Evolutionary conservation across 1,284 basidiomycete species (phyloP).

Genomic region (Apiotrichum domesticum): DNA sequence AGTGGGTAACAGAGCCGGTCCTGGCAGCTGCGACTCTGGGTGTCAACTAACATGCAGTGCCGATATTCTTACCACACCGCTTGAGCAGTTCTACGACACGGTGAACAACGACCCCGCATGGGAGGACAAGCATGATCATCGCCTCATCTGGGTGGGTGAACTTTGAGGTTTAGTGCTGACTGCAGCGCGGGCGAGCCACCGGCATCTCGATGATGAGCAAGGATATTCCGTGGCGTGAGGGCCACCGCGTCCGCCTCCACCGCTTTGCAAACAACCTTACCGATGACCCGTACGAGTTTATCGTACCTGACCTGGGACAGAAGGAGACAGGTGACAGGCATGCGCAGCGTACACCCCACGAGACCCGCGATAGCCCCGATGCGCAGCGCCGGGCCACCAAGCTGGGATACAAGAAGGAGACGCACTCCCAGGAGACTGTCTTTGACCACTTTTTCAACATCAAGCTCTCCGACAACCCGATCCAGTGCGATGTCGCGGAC

Average conservation of each 20-base stretch:
- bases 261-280: constrained; percentile 41
- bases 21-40: not conserved
- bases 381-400: not conserved
- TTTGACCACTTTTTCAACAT: constrained; percentile 41
- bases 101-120: constrained; percentile 46
- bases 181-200: constrained; percentile 43
- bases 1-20: constrained; percentile 13
- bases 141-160: constrained; percentile 43
- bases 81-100: constrained; percentile 48
- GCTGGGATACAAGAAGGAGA: constrained; percentile 22
- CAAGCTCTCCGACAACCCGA: constrained; percentile 36
- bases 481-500: constrained; percentile 41
- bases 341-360: no score
- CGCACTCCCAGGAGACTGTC: constrained; percentile 12
- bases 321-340: not conserved
- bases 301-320: constrained; percentile 27
- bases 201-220: constrained; percentile 48
- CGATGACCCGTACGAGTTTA: constrained; percentile 13
- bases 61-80: constrained; percentile 50
- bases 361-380: not conserved
- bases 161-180: constrained; percentile 14
- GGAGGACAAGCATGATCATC: constrained; percentile 45
- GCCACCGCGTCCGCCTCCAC: constrained; percentile 49
- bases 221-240: constrained; percentile 44
- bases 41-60: constrained; percentile 28